Conservation (phyloP, 805 yeast species). For the Cyberlindnera euphorbiae region DNA sequence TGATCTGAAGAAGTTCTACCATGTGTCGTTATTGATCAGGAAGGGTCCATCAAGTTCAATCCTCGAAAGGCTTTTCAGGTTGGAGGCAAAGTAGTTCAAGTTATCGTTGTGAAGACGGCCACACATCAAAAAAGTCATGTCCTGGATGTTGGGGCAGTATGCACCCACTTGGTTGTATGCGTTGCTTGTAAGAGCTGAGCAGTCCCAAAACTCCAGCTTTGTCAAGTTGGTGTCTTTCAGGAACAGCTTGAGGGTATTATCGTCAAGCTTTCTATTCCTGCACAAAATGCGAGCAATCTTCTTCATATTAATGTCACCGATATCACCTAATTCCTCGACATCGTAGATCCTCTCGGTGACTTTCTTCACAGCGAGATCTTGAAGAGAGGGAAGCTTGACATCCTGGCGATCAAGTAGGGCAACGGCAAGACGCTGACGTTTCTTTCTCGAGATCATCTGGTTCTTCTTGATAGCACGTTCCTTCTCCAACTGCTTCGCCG, state of each 20-base stretch:
- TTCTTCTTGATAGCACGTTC: slow-evolving; percentile 40
- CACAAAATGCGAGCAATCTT: slow-evolving; percentile 74
- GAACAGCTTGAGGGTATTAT: slow-evolving; percentile 68
- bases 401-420: slow-evolving; percentile 74
- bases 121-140: slow-evolving; percentile 79
- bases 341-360: slow-evolving; percentile 65
- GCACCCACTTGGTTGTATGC: slow-evolving; percentile 69
- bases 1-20: slow-evolving; percentile 70
- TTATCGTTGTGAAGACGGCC: slow-evolving; percentile 85
- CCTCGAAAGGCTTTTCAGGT: slow-evolving; percentile 49
- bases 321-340: slow-evolving; percentile 82
- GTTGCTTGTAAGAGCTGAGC: slow-evolving; percentile 69
- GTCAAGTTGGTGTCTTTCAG: slow-evolving; percentile 49
- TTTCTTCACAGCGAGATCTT: slow-evolving; percentile 71
- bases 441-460: slow-evolving; percentile 63
- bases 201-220: slow-evolving; percentile 81
- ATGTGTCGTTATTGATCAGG: slow-evolving; percentile 64
- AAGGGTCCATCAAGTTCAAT: slow-evolving; percentile 87
- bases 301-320: slow-evolving; percentile 67
- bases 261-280: slow-evolving; percentile 74
- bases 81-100: slow-evolving; percentile 54
- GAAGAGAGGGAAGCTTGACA: slow-evolving; percentile 62
- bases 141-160: slow-evolving; percentile 67
- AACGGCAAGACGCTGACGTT: slow-evolving; percentile 74
- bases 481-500: slow-evolving; percentile 39